These are phyloP conservation scores for Malassezia yamatoensis DNA, from an alignment of 1,284 basidiomycete genomes.

Conservation along the genomic window DNA sequence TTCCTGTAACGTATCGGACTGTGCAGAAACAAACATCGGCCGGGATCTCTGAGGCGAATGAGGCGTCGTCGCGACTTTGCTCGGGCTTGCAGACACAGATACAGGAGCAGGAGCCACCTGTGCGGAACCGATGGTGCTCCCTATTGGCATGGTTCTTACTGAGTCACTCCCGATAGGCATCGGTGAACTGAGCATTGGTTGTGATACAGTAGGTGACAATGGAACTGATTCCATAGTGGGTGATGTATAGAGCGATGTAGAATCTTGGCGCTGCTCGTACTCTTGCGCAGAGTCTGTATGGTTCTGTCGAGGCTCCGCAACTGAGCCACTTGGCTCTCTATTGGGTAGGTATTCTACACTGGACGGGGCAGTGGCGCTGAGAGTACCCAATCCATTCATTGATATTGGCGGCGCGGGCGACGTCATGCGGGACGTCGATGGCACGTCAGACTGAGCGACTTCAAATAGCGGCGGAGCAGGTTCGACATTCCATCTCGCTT, in stretches of 20 bases:
- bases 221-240: neutral
- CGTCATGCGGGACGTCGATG: too few species aligned
- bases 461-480: neutral
- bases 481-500: neutral
- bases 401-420: neutral
- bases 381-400: neutral
- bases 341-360: too few species aligned
- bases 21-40: neutral
- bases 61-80: neutral
- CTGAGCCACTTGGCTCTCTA: neutral
- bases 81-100: neutral
- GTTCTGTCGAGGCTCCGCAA: neutral
- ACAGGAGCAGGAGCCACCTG: neutral
- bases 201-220: neutral
- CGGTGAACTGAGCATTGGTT: neutral
- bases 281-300: neutral
- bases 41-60: neutral
- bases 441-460: neutral
- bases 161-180: neutral
- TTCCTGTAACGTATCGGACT: constrained; percentile 2
- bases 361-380: neutral
- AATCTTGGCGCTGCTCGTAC: neutral
- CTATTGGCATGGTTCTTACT: too few species aligned
- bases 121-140: too few species aligned
- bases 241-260: neutral